Percentiles rank a stretch among this genome's conserved stretches.
Conservation (phyloP, 1,139 yeast species). For the Candida sp. region DNA sequence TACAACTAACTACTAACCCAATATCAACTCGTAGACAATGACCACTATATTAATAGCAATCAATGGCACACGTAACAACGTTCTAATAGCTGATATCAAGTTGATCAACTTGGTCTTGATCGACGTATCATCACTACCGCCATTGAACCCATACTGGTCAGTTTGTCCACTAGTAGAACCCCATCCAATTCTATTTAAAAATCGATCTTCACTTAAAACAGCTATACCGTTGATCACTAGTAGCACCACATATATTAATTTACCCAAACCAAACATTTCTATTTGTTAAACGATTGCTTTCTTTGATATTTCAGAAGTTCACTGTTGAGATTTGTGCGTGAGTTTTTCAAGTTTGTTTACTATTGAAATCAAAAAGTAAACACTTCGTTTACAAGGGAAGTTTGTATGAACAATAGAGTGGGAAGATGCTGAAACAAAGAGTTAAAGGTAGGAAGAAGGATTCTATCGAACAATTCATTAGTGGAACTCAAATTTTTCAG, state of each 20-base stretch:
- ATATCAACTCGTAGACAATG: conserved; percentile 39
- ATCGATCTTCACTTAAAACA: conserved; percentile 46
- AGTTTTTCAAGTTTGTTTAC: too few species aligned
- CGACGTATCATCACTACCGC: conserved; percentile 20
- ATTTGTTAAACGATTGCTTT: too few species aligned
- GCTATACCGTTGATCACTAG: conserved; percentile 44
- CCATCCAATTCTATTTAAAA: conserved; percentile 47
- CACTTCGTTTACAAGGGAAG: too few species aligned
- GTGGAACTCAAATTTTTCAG: conserved; percentile 58
- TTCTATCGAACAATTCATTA: conserved; percentile 61
- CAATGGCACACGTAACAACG: conserved; percentile 45
- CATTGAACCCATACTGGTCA: conserved; percentile 12
- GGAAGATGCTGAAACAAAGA: background rate
- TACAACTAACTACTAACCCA: conserved; percentile 33
- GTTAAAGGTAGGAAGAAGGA: conserved; percentile 54
- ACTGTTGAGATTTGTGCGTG: too few species aligned
- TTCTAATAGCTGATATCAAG: conserved; percentile 43
- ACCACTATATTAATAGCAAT: conserved; percentile 37
- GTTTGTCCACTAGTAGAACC: conserved; percentile 17
- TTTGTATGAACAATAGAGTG: background rate
- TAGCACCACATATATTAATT: conserved; percentile 38
- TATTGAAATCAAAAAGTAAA: too few species aligned
- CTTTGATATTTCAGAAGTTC: too few species aligned
- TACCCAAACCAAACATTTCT: conserved; percentile 51
- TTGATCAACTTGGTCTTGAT: conserved; percentile 37